A percentile compares a stretch with the other conserved stretches of the same genome.
Evolutionary conservation across 495 filamentous ascomycete genomes (phyloP).

Genomic region (Parmelia sp.): DNA sequence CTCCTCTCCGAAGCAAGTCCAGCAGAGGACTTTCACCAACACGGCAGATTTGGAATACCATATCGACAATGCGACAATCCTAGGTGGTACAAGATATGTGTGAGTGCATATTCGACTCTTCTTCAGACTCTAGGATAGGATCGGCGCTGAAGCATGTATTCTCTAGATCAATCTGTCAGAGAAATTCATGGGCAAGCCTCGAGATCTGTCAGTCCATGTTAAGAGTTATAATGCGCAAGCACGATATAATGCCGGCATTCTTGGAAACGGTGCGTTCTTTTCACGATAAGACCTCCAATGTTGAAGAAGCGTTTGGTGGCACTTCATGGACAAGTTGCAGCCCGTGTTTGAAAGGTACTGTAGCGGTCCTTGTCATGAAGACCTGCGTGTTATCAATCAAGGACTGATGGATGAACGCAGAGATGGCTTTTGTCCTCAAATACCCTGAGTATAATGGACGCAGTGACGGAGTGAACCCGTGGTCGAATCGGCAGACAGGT

Average conservation of each 20-base stretch:
- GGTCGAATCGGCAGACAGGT: constrained; percentile 41
- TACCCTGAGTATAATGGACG: constrained; percentile 36
- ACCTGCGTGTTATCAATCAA: background rate
- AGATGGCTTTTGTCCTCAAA: constrained; percentile 37
- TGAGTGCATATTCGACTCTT: no score
- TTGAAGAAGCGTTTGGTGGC: constrained; percentile 37
- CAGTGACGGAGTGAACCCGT: constrained; percentile 28
- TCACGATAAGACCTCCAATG: constrained; percentile 32
- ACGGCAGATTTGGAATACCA: no score
- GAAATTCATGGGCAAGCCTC: constrained; percentile 39
- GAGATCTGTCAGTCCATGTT: constrained; percentile 35
- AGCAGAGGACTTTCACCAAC: no score
- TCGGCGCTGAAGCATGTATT: no score
- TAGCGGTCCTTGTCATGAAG: no score
- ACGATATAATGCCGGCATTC: constrained; percentile 30
- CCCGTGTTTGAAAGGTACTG: no score
- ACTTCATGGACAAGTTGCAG: constrained; percentile 19
- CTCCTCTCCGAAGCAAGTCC: no score
- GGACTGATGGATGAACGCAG: constrained; percentile 21
- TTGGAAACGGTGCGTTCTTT: constrained; percentile 38
- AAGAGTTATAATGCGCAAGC: constrained; percentile 28
- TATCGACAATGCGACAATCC: no score
- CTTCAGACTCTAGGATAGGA: no score
- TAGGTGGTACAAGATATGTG: no score
- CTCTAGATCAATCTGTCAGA: constrained; percentile 30